Evolutionary conservation across 2,329 filamentous ascomycete species (phyloP).

Genomic region (Talaromyces islandicus): DNA sequence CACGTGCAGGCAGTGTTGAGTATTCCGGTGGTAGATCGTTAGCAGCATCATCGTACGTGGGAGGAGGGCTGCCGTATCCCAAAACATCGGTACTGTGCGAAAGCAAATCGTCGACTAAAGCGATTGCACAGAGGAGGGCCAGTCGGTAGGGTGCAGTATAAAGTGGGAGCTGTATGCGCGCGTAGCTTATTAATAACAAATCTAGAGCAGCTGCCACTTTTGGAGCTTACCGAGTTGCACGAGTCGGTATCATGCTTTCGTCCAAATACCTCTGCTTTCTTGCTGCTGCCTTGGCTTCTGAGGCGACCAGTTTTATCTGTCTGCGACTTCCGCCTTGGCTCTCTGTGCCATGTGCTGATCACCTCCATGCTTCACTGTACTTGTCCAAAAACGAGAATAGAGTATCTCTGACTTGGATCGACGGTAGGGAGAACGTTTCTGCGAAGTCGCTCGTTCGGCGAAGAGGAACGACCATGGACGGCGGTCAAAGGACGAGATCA

Average conservation of each 20-base stretch:
- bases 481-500: neutral
- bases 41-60: constrained; percentile 27
- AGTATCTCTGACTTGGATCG: neutral
- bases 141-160: neutral
- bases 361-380: neutral
- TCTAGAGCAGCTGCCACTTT: no score
- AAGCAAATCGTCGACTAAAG: constrained; percentile 7
- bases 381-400: neutral
- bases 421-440: neutral
- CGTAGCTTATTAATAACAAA: neutral
- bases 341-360: neutral
- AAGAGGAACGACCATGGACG: neutral
- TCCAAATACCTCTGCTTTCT: neutral
- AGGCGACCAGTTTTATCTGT: neutral
- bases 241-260: neutral
- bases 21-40: constrained; percentile 31
- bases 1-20: constrained; percentile 20
- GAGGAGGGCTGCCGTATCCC: constrained; percentile 21
- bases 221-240: neutral
- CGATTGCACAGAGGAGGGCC: constrained; percentile 6
- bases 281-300: neutral
- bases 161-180: neutral
- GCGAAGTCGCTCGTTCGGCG: neutral
- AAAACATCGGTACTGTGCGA: constrained; percentile 10
- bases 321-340: neutral